Base-by-base conservation (phyloP, 345 rosid genomes). In the Eucalyptus urophylla region DNA sequence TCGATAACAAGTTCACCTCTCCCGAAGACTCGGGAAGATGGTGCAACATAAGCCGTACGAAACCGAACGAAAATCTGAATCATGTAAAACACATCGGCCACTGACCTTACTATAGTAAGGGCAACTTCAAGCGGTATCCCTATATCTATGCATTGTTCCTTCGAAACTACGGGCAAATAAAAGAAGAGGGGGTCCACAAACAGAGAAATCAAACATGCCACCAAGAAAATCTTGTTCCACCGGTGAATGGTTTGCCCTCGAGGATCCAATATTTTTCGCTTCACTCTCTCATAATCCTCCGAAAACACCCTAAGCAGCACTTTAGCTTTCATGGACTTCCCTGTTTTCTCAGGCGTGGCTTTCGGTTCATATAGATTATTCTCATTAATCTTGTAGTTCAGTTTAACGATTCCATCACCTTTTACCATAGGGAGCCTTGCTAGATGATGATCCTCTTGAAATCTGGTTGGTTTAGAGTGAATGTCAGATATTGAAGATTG, bases 1-100 rank as follows among this genome's bases (percentile, higher is more conserved):
- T 95, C 97, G 8, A 95, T 94, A 62, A 97, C 97, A 51, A 97
- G 97, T 91, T 97, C 99, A 29, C 97, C 99, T 94, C 98, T 96
- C 86, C 99, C 97, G 65, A 97, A 94, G 45, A 96, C 98, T 65
- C 98, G 96, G 88, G 99, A 97, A 90, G 98, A 94, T 54, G 99
- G 98, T 3, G 98, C 99, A 1, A 97, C 90, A 53, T 95, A 97
- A 89, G 99, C 97, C 0, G 98, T 96, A 69, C 94, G 93, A 91
- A 95, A 97, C 72, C 96, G 93, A 88, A 95, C 90, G 86, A 93
- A 93, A 88, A 96, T 96, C 91, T 96, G 97, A 90, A 95, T 90
- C 24, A 94, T 44, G 90, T 97, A 96, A 89, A 97, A 97, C 89
- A 92, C 91, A 92, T 97, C 99, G 10, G 96, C 96, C 17, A 95